phyloP scores from a whole-genome alignment of 1,284 basidiomycete genomes.

The Ceratobasidium sp. region DNA sequence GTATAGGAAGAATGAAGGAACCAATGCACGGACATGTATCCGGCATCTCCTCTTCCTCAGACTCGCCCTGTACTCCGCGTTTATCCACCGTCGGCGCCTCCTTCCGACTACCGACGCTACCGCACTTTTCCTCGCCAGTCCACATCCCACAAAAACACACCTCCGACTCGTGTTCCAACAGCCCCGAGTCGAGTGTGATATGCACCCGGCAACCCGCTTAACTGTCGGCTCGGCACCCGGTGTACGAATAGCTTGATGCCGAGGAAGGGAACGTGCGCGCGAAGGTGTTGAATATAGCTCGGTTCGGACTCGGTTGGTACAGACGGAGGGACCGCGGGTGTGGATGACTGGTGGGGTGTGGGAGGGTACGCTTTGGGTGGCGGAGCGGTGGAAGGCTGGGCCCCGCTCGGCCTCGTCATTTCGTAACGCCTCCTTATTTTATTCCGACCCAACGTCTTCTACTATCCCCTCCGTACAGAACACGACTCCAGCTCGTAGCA shows the following conservation, averaged over 20 bases:
- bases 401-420: conserved; percentile 11
- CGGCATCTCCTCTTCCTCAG: background rate
- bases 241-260: conserved; percentile 28
- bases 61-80: background rate
- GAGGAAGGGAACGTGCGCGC: conserved; percentile 26
- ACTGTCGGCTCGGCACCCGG: conserved; percentile 18
- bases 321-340: background rate
- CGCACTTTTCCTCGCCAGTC: background rate
- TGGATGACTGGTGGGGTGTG: conserved; percentile 31
- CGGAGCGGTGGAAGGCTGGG: background rate
- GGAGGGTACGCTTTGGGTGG: conserved; percentile 15
- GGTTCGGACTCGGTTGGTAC: conserved; percentile 1
- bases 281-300: conserved; percentile 26
- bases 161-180: conserved; percentile 19
- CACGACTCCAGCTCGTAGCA: conserved; percentile 16
- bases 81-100: conserved; percentile 30
- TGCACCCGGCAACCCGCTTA: conserved; percentile 18
- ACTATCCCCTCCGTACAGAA: conserved; percentile 7
- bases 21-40: conserved; percentile 16
- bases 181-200: conserved; percentile 26
- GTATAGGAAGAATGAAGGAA: conserved; percentile 35
- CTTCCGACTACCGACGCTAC: background rate
- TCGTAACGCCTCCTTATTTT: conserved; percentile 7
- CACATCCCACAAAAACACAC: conserved; percentile 25
- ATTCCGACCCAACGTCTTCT: conserved; percentile 17